Base-by-base conservation (phyloP, 1,284 basidiomycete species). In the Coniferiporia sulphurascens region DNA sequence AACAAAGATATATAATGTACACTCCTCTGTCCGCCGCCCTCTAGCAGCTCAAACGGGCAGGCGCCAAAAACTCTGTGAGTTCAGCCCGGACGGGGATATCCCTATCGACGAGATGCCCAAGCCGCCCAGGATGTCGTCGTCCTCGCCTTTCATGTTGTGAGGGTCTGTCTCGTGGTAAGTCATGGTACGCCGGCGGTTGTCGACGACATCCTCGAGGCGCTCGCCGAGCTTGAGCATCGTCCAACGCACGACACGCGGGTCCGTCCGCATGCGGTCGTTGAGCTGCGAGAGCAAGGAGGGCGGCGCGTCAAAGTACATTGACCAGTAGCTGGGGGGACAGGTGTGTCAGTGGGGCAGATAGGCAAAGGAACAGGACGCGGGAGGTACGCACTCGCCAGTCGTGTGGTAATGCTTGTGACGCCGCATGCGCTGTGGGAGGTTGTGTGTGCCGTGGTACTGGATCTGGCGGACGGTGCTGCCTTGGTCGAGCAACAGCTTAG, bases 271-370 rank as follows among this genome's bases (percentile, higher is more conserved):
- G 56, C 88, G 78, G 22, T 76, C 74, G 65, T 84, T 83, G 44
- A 95, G 77, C 4, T 80, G 76, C 21, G 78, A 76, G 59, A 94
- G 78, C 0, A 84, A 84, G 52, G 77, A 76, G 7, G 92, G 91
- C 7, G 89, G 89, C 3, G 90, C 84, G 76, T 95, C 93, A 70
- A 94, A 95, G 70, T 93, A 83, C 78, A 95, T 83, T 13, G 88
- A 84, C 91, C 92, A 95, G 72, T 94, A 94, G 68, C 93, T 95
- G 67, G 15, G 32, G 32, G 49, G 10, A 32, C 36, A 55, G 32
- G 45, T 44, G 45, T 44, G 19, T 15, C 49, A 35, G n/a, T 45
- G 15, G 55, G 38, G 56, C 13, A 56, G 9, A 22, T 19, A 41
- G 41, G 36, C 36, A 17, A 34, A 17, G 8, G 51, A 56, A 36